Conservation (phyloP, 1,284 basidiomycete species). For the Vanrija sp. region DNA sequence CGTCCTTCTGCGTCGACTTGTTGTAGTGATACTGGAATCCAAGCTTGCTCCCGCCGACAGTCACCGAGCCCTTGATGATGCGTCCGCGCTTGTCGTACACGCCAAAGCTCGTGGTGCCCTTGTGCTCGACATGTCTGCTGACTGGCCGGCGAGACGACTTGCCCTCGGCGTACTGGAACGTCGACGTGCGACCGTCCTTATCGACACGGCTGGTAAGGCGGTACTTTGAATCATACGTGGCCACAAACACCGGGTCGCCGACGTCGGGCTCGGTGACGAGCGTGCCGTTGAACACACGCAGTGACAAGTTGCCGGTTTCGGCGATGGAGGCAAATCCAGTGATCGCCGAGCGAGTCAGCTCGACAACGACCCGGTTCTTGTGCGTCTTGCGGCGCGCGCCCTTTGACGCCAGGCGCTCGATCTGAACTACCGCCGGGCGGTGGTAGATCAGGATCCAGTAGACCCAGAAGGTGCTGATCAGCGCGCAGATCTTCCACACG, state of each 20-base stretch:
- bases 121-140: not conserved
- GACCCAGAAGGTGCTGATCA: conserved; percentile 4
- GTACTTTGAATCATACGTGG: conserved; percentile 1
- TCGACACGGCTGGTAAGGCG: conserved; percentile 3
- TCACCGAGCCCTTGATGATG: conserved; percentile 2
- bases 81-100: conserved; percentile 6
- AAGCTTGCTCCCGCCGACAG: not conserved
- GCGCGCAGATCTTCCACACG: conserved; percentile 5
- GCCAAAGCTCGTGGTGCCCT: not conserved
- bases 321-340: conserved; percentile 4
- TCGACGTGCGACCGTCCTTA: not conserved
- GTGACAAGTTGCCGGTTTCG: not conserved
- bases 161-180: not conserved
- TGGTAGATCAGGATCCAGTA: conserved; percentile 8
- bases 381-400: conserved; percentile 7
- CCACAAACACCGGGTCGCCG: conserved; percentile 1
- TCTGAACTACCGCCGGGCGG: conserved; percentile 1
- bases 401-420: conserved; percentile 2
- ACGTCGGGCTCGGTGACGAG: not conserved
- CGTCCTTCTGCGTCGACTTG: not conserved
- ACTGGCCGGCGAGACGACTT: conserved; percentile 1
- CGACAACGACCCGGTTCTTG: conserved; percentile 4
- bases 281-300: not conserved
- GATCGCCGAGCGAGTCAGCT: conserved; percentile 2
- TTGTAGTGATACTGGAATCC: conserved; percentile 11